These are phyloP conservation scores for Ophiosphaerella narmari DNA, from an alignment of 2,329 filamentous ascomycete species.

Conservation along the genomic window DNA sequence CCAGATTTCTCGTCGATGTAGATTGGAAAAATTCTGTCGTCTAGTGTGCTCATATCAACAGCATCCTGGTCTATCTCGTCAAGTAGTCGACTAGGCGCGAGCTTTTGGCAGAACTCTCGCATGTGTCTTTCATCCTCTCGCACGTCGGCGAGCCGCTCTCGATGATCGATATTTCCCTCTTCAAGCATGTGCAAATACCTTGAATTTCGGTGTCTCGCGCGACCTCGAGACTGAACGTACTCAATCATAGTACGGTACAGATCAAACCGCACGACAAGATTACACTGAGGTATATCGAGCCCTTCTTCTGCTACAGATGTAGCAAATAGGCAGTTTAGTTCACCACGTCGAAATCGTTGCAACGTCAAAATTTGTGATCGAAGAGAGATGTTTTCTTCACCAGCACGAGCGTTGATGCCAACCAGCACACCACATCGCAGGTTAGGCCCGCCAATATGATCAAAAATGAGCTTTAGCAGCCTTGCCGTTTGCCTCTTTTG, in stretches of 20 bases:
- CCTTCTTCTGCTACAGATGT: constrained; percentile 70
- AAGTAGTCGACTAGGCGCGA: constrained; percentile 76
- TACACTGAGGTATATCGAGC: constrained; percentile 69
- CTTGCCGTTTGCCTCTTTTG: constrained; percentile 76
- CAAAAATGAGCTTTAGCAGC: constrained; percentile 71
- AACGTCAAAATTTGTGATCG: constrained; percentile 76
- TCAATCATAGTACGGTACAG: constrained; percentile 89
- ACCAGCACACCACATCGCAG: constrained; percentile 69
- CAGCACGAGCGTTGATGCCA: constrained; percentile 58
- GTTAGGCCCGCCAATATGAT: constrained; percentile 60
- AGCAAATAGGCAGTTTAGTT: constrained; percentile 65
- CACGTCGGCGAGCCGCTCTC: constrained; percentile 62
- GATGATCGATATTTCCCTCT: constrained; percentile 66
- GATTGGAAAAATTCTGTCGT: constrained; percentile 52
- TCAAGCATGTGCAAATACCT: constrained; percentile 87
- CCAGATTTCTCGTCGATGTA: constrained; percentile 70
- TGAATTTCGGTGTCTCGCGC: constrained; percentile 78
- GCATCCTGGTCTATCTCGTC: constrained; percentile 63
- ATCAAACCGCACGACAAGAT: constrained; percentile 77
- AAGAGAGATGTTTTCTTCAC: constrained; percentile 68
- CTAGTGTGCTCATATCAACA: constrained; percentile 60
- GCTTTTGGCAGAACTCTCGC: constrained; percentile 72
- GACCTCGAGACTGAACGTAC: constrained; percentile 89
- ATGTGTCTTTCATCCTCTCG: constrained; percentile 64
- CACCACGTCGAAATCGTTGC: constrained; percentile 63